A percentile compares a stretch with the other conserved stretches of the same genome.
These are phyloP conservation scores for Chiua virens DNA, from an alignment of 768 basidiomycete species.

Conservation along the genomic window DNA sequence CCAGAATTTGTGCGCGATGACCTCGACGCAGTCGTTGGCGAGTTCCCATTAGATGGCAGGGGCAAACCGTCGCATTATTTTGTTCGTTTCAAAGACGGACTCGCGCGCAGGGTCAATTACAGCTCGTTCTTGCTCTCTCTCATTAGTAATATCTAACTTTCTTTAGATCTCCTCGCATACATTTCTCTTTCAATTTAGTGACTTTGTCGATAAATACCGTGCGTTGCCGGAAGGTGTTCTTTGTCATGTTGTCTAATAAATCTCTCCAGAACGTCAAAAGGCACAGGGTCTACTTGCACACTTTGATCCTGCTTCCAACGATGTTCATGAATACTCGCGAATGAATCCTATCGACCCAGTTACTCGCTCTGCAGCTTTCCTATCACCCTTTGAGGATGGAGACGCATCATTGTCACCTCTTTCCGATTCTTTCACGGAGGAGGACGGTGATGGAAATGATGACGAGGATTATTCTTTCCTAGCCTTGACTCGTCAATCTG, in stretches of 20 bases:
- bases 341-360: constrained; percentile 37
- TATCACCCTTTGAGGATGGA: constrained; percentile 10
- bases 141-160: constrained; percentile 1
- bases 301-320: constrained; percentile 60
- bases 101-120: constrained; percentile 52
- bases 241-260: constrained; percentile 7
- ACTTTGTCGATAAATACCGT: constrained; percentile 60
- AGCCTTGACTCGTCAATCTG: constrained; percentile 13
- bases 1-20: constrained; percentile 30
- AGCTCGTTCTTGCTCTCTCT: background rate
- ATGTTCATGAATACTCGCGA: constrained; percentile 61
- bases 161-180: constrained; percentile 43
- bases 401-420: constrained; percentile 5
- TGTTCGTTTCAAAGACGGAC: constrained; percentile 57
- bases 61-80: constrained; percentile 52
- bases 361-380: background rate
- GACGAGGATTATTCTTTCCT: constrained; percentile 8
- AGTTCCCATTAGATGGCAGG: constrained; percentile 37
- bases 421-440: constrained; percentile 30
- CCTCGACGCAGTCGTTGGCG: constrained; percentile 57
- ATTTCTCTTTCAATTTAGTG: constrained; percentile 40
- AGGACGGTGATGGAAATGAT: constrained; percentile 19
- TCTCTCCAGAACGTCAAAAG: constrained; percentile 45
- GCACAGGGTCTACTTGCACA: constrained; percentile 39
- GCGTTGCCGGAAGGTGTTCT: constrained; percentile 21